phyloP scores from a whole-genome alignment of 805 yeast genomes.

The Scheffersomyces coipomensis region DNA sequence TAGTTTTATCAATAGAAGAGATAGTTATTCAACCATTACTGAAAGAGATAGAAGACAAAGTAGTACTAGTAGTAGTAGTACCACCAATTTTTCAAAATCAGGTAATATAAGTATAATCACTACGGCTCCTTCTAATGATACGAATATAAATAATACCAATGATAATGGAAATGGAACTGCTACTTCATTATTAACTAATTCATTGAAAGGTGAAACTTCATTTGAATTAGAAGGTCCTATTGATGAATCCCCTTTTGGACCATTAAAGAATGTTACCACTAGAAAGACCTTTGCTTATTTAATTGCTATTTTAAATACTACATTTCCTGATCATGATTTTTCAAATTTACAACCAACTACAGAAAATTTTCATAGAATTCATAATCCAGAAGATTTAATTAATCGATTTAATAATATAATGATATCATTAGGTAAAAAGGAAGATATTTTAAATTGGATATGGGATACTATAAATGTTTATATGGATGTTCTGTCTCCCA shows the following conservation, averaged over 20 bases:
- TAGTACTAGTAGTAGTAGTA: constrained; percentile 21
- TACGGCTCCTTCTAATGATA: neutral
- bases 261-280: constrained; percentile 79
- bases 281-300: constrained; percentile 88
- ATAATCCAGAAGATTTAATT: constrained; percentile 46
- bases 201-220: constrained; percentile 17
- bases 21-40: constrained; percentile 16
- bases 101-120: neutral
- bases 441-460: constrained; percentile 55
- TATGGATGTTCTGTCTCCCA: constrained; percentile 58
- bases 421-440: constrained; percentile 45
- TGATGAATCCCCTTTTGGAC: constrained; percentile 82
- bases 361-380: constrained; percentile 40
- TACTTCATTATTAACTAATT: constrained; percentile 16
- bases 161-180: neutral
- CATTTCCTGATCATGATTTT: constrained; percentile 96
- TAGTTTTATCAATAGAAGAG: constrained; percentile 11
- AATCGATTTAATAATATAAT: constrained; percentile 76
- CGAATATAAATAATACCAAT: neutral
- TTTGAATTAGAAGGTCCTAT: constrained; percentile 18
- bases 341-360: constrained; percentile 82
- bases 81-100: constrained; percentile 9
- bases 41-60: constrained; percentile 30
- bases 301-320: constrained; percentile 85
- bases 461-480: constrained; percentile 88